Evolutionary conservation across 2,329 filamentous ascomycete species (phyloP), one percentile per base, ranked within the genome.

Genomic region (Phialophora chinensis): DNA sequence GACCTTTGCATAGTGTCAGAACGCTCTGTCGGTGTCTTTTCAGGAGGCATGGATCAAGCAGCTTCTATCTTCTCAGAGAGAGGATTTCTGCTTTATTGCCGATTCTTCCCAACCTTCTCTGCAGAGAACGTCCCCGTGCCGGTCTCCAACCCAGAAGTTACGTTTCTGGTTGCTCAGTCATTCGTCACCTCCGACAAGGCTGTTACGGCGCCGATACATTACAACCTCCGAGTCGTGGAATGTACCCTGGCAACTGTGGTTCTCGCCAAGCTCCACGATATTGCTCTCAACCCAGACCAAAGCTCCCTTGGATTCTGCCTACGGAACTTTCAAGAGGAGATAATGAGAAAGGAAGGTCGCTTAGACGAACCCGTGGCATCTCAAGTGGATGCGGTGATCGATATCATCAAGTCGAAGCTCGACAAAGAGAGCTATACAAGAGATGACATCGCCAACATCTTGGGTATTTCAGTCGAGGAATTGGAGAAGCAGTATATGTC

Each of bases 11-110:
- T 99, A 72, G 92, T 97, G 44, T 96, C 93, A 54, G 95, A 99
- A 81, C 88, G 95, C 64, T 90, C 91, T 17, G 95, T 98, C 3
- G 95, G 95, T 60, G 95, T 99, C 73, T 98, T 98, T 80, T 96
- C 93, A 4, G 95, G 95, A 78, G 95, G 91, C 63, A 98, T 99
- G 95, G 95, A 99, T 76, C 95, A 99, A 81, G 90, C 93, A 14
- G 95, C 95, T 38, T 98, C 94, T 0, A 94, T 99, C 70, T 95
- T 99, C 79, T 94, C 93, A 0, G 86, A 92, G 74, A 88, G 89
- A 71, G 93, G 92, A 59, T 91, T 91, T 47, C 93, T 95, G 10
- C 87, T 97, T 52, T 93, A 96, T 76, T 94, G 97, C 66, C 91
- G 90, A 10, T 99, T 99, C 81, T 88, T 88, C 70, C 95, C 95